These are phyloP conservation scores for Endogone sp. DNA, from an alignment of 192 early-diverging fungal genomes.

Conservation along the genomic window DNA sequence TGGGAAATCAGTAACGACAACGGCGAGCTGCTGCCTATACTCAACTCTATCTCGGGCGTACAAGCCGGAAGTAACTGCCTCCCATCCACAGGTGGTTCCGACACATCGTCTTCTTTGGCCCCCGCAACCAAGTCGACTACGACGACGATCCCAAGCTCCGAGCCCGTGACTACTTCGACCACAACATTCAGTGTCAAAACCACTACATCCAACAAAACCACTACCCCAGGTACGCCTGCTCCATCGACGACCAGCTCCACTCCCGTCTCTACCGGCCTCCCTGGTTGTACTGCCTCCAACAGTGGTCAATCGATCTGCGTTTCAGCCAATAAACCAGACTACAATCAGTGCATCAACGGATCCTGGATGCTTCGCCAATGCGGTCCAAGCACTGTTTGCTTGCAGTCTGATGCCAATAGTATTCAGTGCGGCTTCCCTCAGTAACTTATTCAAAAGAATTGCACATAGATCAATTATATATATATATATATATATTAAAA, in stretches of 20 bases:
- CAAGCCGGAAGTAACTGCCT: neutral
- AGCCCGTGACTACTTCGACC: neutral
- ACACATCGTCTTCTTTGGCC: conserved; percentile 17
- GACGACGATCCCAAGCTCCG: neutral
- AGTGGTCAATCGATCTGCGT: conserved; percentile 8
- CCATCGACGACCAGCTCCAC: neutral
- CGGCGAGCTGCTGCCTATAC: conserved; percentile 14
- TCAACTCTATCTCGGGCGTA: neutral
- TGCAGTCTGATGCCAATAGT: neutral
- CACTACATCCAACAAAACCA: neutral
- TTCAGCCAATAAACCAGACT: neutral
- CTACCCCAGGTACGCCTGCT: neutral
- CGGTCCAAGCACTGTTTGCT: conserved; percentile 13
- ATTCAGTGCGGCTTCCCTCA: neutral
- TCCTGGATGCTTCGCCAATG: neutral
- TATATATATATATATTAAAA: too few relatives aligned
- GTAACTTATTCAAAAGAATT: too few relatives aligned
- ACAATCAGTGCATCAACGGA: conserved; percentile 11
- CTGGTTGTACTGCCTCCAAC: conserved; percentile 1
- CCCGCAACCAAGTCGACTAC: neutral
- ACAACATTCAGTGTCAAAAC: conserved; percentile 3
- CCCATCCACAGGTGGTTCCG: neutral
- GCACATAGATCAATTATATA: too few relatives aligned
- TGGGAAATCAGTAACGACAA: conserved; percentile 21
- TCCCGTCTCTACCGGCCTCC: neutral